Base-by-base conservation (phyloP, 2,329 filamentous ascomycete genomes). In the Cytospora chrysosperma region DNA sequence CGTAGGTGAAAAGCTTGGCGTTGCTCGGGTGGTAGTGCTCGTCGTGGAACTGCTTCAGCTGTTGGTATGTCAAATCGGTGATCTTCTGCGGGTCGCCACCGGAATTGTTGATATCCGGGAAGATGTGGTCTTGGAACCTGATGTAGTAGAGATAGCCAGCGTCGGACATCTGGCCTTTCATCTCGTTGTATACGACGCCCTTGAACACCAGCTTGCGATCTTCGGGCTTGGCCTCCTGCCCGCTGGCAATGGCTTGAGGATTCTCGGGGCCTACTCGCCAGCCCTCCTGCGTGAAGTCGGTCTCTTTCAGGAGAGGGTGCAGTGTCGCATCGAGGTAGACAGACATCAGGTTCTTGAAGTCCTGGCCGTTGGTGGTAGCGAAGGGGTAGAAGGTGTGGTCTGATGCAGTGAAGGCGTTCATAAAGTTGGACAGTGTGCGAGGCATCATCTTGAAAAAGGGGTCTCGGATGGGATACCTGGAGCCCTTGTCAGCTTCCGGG, bases 391-490 rank as follows among this genome's bases (percentile, higher is more conserved):
- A 96, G 13, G 95, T 99, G 75, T 99, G 93, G 72, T 98, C 94
- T 26, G 93, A 90, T 28, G 93, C 93, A 50, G 95, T 99, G 74
- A 98, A 97, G 66, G 95, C 95, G 76, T 99, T 99, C 95, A 99
- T 99, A 74, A 97, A 99, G 77, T 98, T 99, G 68, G 95, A 97
- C n/a, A 99, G 84, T 6, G 95, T 97, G 70, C 95, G 88, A 26
- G 95, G 95, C 28, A 99, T 85, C 95, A 99, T 99, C 84, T 98
- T 99, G 83, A 99, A 99, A 82, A 99, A 99, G 0, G 95, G 95
- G 73, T 99, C 95, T 67, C 95, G 92, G 64, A 99, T 94, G n/a
- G 95, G 95, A 74, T 93, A 96, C 75, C 91, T 94, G 73, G 58
- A 10, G 63, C 40, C 19, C n/a, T 49, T 21, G 65, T 78, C 64